phyloP scores from a whole-genome alignment of 1,284 basidiomycete genomes.

The Cryptococcus sp. region DNA sequence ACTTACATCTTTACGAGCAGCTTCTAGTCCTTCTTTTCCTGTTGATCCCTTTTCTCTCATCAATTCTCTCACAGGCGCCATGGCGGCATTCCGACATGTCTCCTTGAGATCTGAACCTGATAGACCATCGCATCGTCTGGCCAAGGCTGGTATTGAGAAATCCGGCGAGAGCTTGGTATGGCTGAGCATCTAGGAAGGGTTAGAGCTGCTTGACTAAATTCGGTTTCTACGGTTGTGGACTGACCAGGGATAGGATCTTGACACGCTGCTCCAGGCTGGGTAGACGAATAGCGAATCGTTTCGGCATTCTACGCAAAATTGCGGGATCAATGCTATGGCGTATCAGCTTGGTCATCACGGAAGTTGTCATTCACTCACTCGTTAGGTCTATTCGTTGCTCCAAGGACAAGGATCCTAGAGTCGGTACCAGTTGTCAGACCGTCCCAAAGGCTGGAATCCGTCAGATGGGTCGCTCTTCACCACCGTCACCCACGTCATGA shows the following conservation, averaged over 20 bases:
- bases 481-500: conserved; percentile 81
- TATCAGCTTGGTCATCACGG: conserved; percentile 22
- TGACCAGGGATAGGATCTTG: conserved; percentile 82
- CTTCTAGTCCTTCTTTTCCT: conserved; percentile 44
- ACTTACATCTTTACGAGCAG: conserved; percentile 45
- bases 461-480: neutral
- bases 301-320: conserved; percentile 93
- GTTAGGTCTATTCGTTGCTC: conserved; percentile 87
- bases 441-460: conserved; percentile 75
- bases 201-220: neutral
- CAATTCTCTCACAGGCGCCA: conserved; percentile 84
- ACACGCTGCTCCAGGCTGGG: conserved; percentile 76
- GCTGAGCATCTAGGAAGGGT: conserved; percentile 65
- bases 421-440: conserved; percentile 76
- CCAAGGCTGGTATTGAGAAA: conserved; percentile 66
- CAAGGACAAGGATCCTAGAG: conserved; percentile 80
- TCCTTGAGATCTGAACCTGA: conserved; percentile 93
- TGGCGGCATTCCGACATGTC: conserved; percentile 87
- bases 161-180: conserved; percentile 64
- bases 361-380: conserved; percentile 24
- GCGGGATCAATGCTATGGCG: conserved; percentile 84
- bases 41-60: conserved; percentile 60
- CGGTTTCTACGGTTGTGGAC: conserved; percentile 14
- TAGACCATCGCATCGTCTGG: conserved; percentile 66
- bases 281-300: conserved; percentile 85